phyloP scores from a whole-genome alignment of 2,329 filamentous ascomycete species.

The Pseudogymnoascus sp. region DNA sequence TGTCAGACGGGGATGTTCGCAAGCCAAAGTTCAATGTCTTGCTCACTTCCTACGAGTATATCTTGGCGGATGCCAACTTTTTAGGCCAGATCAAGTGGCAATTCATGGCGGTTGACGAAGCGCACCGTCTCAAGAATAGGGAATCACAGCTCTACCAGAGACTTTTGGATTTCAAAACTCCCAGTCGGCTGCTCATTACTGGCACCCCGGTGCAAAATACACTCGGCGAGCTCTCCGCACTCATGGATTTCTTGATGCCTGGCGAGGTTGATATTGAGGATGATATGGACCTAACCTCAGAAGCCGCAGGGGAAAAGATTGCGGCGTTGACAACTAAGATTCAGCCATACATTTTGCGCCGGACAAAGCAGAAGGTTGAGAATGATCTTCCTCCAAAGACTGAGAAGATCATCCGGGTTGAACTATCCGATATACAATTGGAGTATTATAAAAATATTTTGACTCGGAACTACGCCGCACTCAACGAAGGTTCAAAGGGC shows the following conservation, averaged over 20 bases:
- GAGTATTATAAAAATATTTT: conserved; percentile 99
- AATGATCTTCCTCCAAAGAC: conserved; percentile 94
- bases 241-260: conserved; percentile 97
- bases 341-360: conserved; percentile 86
- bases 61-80: conserved; percentile 76
- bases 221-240: conserved; percentile 78
- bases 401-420: conserved; percentile 97
- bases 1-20: conserved; percentile 76
- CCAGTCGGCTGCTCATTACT: conserved; percentile 86
- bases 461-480: conserved; percentile 87
- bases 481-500: conserved; percentile 82
- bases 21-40: conserved; percentile 97
- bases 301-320: conserved; percentile 79
- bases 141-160: conserved; percentile 89
- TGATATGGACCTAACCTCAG: conserved; percentile 75
- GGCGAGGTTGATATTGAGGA: conserved; percentile 86
- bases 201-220: conserved; percentile 98
- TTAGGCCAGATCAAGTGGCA: conserved; percentile 94
- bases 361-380: conserved; percentile 95
- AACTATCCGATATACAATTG: conserved; percentile 89
- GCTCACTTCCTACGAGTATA: conserved; percentile 95
- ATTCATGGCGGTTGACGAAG: conserved; percentile 91
- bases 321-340: conserved; percentile 78
- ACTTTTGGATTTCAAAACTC: conserved; percentile 76
- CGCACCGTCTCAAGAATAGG: conserved; percentile 91